Base-by-base conservation (phyloP, 2,329 filamentous ascomycete genomes). In the Parafenestella ontariensis region DNA sequence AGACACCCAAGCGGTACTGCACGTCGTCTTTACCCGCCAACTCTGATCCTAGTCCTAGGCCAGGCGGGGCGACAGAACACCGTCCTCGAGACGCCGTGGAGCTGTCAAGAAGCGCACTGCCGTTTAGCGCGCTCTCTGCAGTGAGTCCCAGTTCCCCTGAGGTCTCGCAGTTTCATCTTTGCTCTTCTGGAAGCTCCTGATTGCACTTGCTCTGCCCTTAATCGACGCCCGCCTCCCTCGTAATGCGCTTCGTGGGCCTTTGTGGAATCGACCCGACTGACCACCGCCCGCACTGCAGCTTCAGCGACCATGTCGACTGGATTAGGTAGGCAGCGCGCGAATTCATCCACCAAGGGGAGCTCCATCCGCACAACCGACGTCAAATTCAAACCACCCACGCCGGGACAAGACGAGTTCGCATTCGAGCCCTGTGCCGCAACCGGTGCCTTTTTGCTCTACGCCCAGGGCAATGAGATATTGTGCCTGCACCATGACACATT, bases 401-500 rank as follows among this genome's bases (percentile, higher is more conserved):
- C 75, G 4, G 76, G 79, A 34, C 78, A 76, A 65, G 69, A 73
- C 58, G 78, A 83, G 46, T 75, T 77, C 57, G 78, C 87, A 58
- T 92, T 97, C 65, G 90, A 95, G 66, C 90, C 95, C 53, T 96
- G 91, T 75, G 92, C 92, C 17, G 92, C 95, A 26, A 98, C 95
- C 4, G 91, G 90, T 1, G 91, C 92, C 21, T 90, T 95, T 81
- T 89, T 99, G 62, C 84, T 99, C 23, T 97, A 96, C 76, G 88
- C 92, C 21, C 84, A 98, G 74, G 90, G 91, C 28, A 88, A 87
- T 48, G 86, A 88, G 6, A 87, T 99, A 54, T 83, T 97, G 21
- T 95, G 92, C 74, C 87, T 94, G 28, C 92, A 96, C 69, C 94
- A 98, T 78, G 94, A 98, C 72, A 96, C 91, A 3, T 79, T 99